These are phyloP conservation scores for Eimeria zaria DNA, from an alignment of 169 alveolate genomes.

Conservation along the genomic window DNA sequence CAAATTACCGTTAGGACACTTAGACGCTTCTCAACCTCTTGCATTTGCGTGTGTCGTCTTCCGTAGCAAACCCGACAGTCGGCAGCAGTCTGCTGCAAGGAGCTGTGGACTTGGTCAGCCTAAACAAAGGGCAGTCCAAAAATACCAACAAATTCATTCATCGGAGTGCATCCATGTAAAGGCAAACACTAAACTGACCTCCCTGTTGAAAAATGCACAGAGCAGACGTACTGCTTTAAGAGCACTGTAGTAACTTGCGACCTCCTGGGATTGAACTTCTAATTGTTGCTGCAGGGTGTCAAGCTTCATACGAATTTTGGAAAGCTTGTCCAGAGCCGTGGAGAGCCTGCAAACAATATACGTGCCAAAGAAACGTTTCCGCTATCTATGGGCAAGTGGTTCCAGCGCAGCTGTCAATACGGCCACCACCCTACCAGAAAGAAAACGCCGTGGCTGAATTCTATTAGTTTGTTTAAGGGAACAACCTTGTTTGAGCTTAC, in stretches of 20 bases:
- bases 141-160: neutral
- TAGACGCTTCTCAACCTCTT: constrained; percentile 83
- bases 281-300: constrained; percentile 78
- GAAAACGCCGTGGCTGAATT: neutral
- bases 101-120: constrained; percentile 79
- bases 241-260: constrained; percentile 77
- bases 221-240: constrained; percentile 60
- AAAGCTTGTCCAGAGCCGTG: constrained; percentile 75
- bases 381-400: neutral
- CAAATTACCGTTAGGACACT: constrained; percentile 73
- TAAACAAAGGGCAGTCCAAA: neutral
- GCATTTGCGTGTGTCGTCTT: constrained; percentile 79
- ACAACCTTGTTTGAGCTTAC: neutral
- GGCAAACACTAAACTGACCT: neutral
- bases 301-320: constrained; percentile 75
- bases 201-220: neutral
- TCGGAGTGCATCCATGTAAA: neutral
- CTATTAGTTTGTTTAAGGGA: neutral
- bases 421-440: neutral
- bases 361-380: neutral
- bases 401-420: neutral
- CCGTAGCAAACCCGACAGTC: constrained; percentile 83
- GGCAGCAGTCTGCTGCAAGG: constrained; percentile 78
- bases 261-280: constrained; percentile 80
- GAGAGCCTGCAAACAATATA: constrained; percentile 1